A percentile compares a stretch with the other conserved stretches of the same genome.
Conservation (phyloP, 176 grass and related monocot species). For the Elaeis guineensis region DNA sequence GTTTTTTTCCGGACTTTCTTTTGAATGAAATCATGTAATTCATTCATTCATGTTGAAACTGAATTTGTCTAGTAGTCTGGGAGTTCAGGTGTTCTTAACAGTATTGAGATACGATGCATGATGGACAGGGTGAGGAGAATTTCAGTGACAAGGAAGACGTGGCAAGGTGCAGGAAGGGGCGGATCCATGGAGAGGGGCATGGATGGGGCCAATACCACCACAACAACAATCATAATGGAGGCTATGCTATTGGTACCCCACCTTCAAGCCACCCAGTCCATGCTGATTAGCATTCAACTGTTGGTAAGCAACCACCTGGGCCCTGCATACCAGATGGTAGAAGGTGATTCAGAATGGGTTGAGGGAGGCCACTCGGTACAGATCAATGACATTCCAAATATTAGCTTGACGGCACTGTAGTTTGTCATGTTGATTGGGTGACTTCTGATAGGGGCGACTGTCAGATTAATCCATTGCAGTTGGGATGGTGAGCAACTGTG, state of each 20-base stretch:
- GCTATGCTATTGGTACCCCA: constrained; percentile 19
- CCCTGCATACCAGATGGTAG: constrained; percentile 81
- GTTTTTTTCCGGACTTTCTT: no score
- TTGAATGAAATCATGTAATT: no score
- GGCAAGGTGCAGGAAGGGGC: constrained; percentile 35
- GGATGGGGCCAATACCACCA: constrained; percentile 42
- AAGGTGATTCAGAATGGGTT: constrained; percentile 63
- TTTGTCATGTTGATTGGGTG: no score
- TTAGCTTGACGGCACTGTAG: no score
- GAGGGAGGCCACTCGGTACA: constrained; percentile 45
- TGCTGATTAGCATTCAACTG: constrained; percentile 19
- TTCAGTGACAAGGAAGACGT: constrained; percentile 36
- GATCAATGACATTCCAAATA: constrained; percentile 4
- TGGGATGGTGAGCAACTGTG: no score
- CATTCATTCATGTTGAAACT: no score
- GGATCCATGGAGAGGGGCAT: constrained; percentile 42
- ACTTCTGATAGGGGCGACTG: no score
- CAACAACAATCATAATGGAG: constrained; percentile 28
- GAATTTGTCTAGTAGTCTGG: no score
- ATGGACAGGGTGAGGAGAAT: constrained; percentile 38
- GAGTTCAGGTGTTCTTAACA: no score
- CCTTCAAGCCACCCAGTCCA: constrained; percentile 27
- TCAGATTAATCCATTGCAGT: no score
- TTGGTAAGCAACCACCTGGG: constrained; percentile 61
- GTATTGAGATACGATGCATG: not conserved